Conservation (phyloP, 2,329 filamentous ascomycete species). For the Phialemoniopsis sp. region DNA sequence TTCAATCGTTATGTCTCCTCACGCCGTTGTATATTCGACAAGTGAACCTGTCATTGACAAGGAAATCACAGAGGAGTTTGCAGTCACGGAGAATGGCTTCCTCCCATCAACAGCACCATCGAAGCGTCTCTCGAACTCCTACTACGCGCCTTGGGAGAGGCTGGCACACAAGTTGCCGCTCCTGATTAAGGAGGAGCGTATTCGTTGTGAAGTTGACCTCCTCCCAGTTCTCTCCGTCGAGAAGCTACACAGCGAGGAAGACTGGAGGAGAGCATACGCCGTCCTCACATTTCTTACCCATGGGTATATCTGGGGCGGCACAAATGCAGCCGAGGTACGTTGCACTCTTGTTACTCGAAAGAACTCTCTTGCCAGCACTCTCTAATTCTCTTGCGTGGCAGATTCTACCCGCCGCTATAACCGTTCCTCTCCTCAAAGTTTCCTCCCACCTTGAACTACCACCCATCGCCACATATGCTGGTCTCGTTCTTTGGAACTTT, state of each 20-base stretch:
- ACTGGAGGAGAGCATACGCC: constrained; percentile 80
- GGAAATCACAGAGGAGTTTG: constrained; percentile 24
- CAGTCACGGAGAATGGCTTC: constrained; percentile 62
- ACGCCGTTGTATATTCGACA: constrained; percentile 17
- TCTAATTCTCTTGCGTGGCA: too few species aligned
- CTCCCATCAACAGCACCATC: constrained; percentile 69
- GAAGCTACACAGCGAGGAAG: constrained; percentile 56
- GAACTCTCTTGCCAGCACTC: too few species aligned
- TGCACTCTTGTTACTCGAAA: too few species aligned
- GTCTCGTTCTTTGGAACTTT: constrained; percentile 88
- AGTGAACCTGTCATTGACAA: constrained; percentile 1
- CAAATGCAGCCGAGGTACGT: constrained; percentile 58
- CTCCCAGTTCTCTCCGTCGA: constrained; percentile 17
- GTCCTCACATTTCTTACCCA: constrained; percentile 78
- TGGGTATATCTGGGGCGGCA: constrained; percentile 85
- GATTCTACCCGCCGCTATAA: constrained; percentile 69
- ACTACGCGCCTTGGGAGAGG: constrained; percentile 78
- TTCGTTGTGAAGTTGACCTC: too few species aligned
- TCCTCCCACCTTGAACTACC: constrained; percentile 75
- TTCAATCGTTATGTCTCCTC: constrained; percentile 32
- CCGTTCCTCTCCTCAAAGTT: constrained; percentile 69
- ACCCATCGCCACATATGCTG: constrained; percentile 87
- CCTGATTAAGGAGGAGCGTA: constrained; percentile 51
- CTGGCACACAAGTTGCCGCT: constrained; percentile 64
- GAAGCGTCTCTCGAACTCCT: constrained; percentile 58